Evolutionary conservation across 192 early-diverging fungal genomes (phyloP), one percentile per base, ranked within the genome.

Genomic region (Linnemannia elongata): DNA sequence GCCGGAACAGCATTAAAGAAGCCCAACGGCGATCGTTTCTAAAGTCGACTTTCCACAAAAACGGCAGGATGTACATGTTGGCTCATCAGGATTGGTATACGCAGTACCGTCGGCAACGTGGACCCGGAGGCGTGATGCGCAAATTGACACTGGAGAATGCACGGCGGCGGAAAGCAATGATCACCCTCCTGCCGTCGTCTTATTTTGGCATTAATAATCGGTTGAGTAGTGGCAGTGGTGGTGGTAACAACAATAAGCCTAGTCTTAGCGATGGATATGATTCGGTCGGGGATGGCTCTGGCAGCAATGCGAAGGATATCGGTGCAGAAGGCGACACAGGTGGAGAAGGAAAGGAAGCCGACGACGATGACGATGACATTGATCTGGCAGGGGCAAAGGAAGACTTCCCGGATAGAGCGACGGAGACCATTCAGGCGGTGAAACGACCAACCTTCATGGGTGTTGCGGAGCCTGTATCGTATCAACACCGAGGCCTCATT

Each of bases 41-140:
- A 20, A 73, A 45, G 36, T 63, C 47, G 57, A 74, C 55, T 3
- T 68, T 47, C 57, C 72, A 45, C 30, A 47, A 35, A 9, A 70
- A 71, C 24, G 75, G 75, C 75, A 76, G 71, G 81, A 69, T 82
- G 10, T 82, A 82, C 12, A 55, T 76, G 27, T 30, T 66, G 41
- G 72, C 47, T 6, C 74, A n/a, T 57, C 66, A 76, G 24, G 81
- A 76, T n/a, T 76, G 74, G 81, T 82, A 82, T 42, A 55, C 41
- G 22, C 38, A 38, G 24, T 82, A 82, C 45, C 63, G 75, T 13
- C 81, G 36, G 10, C 66, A 76, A 8, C 81, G 81, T 55, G 81
- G 81, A 15, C 75, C 74, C 1, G 17, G 42, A 9, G 68, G 24
- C 5, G 75, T 72, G 0, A 60, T 82, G 54, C 81, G 75, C 39